These are phyloP conservation scores for Euphorbia tirucalli DNA, from an alignment of 345 rosid genomes.

Conservation along the genomic window DNA sequence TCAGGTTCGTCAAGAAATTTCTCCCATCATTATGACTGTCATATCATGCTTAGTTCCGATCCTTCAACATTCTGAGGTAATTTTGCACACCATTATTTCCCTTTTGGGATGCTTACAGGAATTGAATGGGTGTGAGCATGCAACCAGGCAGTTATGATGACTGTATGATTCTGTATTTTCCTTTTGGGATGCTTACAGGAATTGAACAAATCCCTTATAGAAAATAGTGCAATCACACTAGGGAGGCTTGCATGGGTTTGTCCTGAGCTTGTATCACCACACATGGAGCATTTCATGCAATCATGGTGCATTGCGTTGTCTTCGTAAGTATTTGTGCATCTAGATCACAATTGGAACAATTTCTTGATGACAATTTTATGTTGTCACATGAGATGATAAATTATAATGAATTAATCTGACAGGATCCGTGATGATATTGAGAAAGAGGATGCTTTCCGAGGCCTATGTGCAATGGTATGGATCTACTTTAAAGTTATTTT, in stretches of 20 bases:
- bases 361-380: slow-evolving; percentile 8
- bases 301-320: slow-evolving; percentile 93
- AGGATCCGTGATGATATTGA: slow-evolving; percentile 97
- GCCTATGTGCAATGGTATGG: slow-evolving; percentile 92
- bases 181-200: slow-evolving; percentile 46
- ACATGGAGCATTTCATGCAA: slow-evolving; percentile 98
- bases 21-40: slow-evolving; percentile 74
- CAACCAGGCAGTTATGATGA: not conserved
- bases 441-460: slow-evolving; percentile 97
- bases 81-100: slow-evolving; percentile 1
- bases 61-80: slow-evolving; percentile 81
- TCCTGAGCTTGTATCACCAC: slow-evolving; percentile 95
- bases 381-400: not conserved
- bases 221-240: slow-evolving; percentile 96
- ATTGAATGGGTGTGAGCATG: not conserved
- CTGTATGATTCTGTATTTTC: not conserved
- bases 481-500: not conserved
- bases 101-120: too few relatives aligned
- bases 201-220: slow-evolving; percentile 78
- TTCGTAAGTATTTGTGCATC: slow-evolving; percentile 48
- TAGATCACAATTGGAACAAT: not conserved
- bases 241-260: slow-evolving; percentile 99
- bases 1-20: slow-evolving; percentile 91
- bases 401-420: slow-evolving; percentile 21
- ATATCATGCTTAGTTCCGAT: slow-evolving; percentile 67